These are phyloP conservation scores for Wallacemonas rigidus DNA, from an alignment of 208 protist species.

Conservation along the genomic window DNA sequence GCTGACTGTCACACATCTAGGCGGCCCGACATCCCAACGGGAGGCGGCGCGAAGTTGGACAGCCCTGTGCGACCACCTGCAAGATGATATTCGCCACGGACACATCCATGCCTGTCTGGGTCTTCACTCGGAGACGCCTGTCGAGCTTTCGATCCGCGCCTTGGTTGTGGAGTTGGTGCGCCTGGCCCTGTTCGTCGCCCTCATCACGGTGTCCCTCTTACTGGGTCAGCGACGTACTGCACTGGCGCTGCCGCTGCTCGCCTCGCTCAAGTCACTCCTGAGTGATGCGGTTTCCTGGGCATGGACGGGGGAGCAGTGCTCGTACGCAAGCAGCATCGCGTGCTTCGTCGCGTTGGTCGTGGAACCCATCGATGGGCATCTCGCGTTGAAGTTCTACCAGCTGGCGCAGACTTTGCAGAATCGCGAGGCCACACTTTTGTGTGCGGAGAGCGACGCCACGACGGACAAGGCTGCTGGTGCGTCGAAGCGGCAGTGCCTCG, in stretches of 20 bases:
- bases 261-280: background rate
- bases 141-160: too few relatives aligned
- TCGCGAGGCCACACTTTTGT: background rate
- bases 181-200: background rate
- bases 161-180: background rate
- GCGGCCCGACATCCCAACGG: background rate
- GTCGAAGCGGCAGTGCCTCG: background rate
- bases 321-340: constrained; percentile 1
- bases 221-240: background rate
- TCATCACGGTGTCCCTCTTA: background rate
- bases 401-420: background rate
- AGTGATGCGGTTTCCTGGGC: background rate
- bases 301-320: background rate
- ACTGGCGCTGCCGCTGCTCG: background rate
- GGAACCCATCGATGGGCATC: background rate
- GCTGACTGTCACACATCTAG: background rate
- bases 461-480: background rate
- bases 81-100: background rate
- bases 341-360: constrained; percentile 6
- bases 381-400: background rate
- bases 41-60: background rate
- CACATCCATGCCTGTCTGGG: background rate
- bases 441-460: too few relatives aligned
- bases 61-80: background rate
- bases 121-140: too few relatives aligned